Percentiles rank a stretch among this genome's conserved stretches.
Evolutionary conservation across 345 rosid genomes (phyloP).

Genomic region (Acer negundo): DNA sequence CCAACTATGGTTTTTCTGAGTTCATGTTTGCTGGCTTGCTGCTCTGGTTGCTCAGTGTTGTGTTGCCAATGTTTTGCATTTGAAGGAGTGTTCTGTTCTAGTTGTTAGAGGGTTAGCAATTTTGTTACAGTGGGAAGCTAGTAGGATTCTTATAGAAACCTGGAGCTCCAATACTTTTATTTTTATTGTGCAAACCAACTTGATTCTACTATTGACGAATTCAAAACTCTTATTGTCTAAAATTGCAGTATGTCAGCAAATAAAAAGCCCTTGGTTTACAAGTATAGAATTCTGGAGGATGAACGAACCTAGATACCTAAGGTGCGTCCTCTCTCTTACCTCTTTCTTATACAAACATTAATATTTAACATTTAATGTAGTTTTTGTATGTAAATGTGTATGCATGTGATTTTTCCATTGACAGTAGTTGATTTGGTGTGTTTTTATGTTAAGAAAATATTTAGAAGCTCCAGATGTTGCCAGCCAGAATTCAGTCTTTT

Average conservation of each 20-base stretch:
- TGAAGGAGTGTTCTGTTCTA: constrained; percentile 1
- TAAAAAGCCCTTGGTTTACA: not conserved
- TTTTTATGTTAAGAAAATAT: not conserved
- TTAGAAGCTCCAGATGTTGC: not conserved
- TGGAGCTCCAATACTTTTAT: not conserved
- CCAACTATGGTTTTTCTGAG: not conserved
- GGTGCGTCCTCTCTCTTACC: constrained; percentile 16
- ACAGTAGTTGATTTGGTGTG: not conserved
- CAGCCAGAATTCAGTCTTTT: not conserved
- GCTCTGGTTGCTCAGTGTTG: constrained; percentile 1
- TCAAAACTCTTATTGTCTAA: constrained; percentile 1
- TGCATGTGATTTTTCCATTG: not conserved
- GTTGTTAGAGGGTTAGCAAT: not conserved
- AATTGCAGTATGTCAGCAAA: not conserved
- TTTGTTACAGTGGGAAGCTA: constrained; percentile 7
- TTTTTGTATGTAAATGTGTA: not conserved
- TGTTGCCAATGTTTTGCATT: not conserved
- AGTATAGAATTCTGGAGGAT: constrained; percentile 1
- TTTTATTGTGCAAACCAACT: not conserved
- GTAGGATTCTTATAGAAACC: not conserved
- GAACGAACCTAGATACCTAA: constrained; percentile 8
- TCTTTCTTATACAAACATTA: not conserved
- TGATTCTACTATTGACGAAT: not conserved
- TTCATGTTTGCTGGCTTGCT: constrained; percentile 8
- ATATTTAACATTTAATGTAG: not conserved